phyloP scores from a whole-genome alignment of 805 yeast species.

The Wickerhamiella australiensis region DNA sequence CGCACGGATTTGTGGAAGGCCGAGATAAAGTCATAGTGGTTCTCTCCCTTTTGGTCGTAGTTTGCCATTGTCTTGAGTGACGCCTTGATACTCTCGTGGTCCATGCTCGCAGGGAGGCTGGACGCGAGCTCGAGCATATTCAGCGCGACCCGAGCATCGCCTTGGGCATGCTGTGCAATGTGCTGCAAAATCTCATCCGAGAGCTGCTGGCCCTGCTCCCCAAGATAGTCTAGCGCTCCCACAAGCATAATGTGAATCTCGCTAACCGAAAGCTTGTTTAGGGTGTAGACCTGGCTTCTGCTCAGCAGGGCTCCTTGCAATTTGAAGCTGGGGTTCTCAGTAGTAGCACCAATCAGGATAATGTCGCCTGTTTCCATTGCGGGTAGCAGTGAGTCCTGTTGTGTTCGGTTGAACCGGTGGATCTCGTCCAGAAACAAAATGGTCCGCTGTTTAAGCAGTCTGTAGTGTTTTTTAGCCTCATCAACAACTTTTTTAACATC shows the following conservation, averaged over 20 bases:
- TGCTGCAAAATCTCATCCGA: slow-evolving; percentile 48
- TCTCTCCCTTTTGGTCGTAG: slow-evolving; percentile 82
- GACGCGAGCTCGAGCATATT: slow-evolving; percentile 57
- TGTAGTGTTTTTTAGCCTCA: slow-evolving; percentile 36
- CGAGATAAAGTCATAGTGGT: slow-evolving; percentile 87
- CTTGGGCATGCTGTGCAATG: slow-evolving; percentile 63
- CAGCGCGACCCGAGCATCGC: slow-evolving; percentile 79
- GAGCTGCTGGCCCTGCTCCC: slow-evolving; percentile 36
- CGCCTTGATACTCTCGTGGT: slow-evolving; percentile 25
- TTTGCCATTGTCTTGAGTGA: slow-evolving; percentile 41
- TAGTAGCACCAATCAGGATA: slow-evolving; percentile 87
- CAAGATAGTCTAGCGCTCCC: slow-evolving; percentile 43
- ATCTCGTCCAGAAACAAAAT: slow-evolving; percentile 85
- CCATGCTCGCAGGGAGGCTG: slow-evolving; percentile 13
- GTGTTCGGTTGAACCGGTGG: slow-evolving; percentile 73
- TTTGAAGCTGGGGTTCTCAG: slow-evolving; percentile 84
- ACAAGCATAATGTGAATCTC: slow-evolving; percentile 45
- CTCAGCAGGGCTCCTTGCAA: slow-evolving; percentile 72
- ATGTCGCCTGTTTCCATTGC: slow-evolving; percentile 75
- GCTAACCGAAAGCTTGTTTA: slow-evolving; percentile 38
- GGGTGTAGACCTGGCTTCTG: slow-evolving; percentile 67
- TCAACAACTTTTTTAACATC: slow-evolving; percentile 57
- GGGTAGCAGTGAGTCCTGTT: slow-evolving; percentile 79
- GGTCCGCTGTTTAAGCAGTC: slow-evolving; percentile 41
- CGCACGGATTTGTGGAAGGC: slow-evolving; percentile 91